Evolutionary conservation across 2,329 filamentous ascomycete genomes (phyloP).

Genomic region (Polytolypa hystricis): DNA sequence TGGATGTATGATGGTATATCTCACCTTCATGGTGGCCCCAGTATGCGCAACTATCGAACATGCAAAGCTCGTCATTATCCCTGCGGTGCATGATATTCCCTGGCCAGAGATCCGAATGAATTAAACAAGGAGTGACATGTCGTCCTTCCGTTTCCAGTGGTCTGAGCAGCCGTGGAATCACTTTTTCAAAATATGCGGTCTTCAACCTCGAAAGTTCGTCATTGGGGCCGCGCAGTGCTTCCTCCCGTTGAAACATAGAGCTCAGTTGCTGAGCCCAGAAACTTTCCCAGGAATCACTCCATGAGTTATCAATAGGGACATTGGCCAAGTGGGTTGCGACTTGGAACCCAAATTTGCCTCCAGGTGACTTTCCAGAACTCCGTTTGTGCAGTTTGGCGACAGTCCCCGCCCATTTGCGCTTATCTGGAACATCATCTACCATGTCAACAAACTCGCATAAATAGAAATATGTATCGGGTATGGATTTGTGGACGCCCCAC

Average conservation of each 20-base stretch:
- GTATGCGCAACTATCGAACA: background rate
- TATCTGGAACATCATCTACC: slow-evolving; percentile 15
- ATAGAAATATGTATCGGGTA: slow-evolving; percentile 19
- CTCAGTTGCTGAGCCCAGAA: slow-evolving; percentile 10
- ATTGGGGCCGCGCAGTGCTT: slow-evolving; percentile 8
- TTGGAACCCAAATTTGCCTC: slow-evolving; percentile 27
- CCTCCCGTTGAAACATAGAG: slow-evolving; percentile 7
- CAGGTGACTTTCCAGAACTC: slow-evolving; percentile 17
- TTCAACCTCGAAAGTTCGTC: slow-evolving; percentile 8
- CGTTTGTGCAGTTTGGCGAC: slow-evolving; percentile 16
- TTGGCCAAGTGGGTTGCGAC: slow-evolving; percentile 21
- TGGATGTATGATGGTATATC: background rate
- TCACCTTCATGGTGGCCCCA: background rate
- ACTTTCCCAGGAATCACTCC: slow-evolving; percentile 24
- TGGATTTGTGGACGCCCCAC: slow-evolving; percentile 16
- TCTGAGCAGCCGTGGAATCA: slow-evolving; percentile 22
- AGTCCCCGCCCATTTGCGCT: slow-evolving; percentile 12
- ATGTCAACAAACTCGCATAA: slow-evolving; percentile 22
- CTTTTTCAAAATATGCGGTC: slow-evolving; percentile 14
- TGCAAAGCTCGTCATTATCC: background rate
- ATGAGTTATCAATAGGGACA: slow-evolving; percentile 15
- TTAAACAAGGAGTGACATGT: slow-evolving; percentile 16
- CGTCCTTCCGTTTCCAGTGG: slow-evolving; percentile 21
- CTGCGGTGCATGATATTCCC: slow-evolving; percentile 18
- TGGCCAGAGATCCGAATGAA: slow-evolving; percentile 23